These are phyloP conservation scores for Paspalum notatum DNA, from an alignment of 176 grass and related monocot species.

Conservation along the genomic window DNA sequence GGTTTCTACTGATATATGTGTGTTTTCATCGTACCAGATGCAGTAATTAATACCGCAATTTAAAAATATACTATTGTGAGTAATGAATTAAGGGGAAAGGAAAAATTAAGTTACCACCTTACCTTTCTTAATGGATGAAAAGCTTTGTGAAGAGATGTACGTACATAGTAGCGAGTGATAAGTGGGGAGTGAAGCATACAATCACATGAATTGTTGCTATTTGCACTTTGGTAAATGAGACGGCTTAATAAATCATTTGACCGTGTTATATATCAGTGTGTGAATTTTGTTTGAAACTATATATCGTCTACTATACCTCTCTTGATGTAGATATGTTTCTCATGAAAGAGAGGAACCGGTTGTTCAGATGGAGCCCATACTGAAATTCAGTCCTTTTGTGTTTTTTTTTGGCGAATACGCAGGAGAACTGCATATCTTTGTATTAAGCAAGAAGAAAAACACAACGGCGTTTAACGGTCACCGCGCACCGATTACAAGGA, in stretches of 20 bases:
- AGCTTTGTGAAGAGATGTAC: conserved; percentile 29
- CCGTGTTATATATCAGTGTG: conserved; percentile 2
- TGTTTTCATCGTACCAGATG: background rate
- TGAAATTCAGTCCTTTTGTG: too few relatives aligned
- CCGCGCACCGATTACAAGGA: too few relatives aligned
- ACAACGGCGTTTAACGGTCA: too few relatives aligned
- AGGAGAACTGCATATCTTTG: too few relatives aligned
- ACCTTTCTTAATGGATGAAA: conserved; percentile 16
- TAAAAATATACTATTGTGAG: conserved; percentile 26
- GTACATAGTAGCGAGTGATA: conserved; percentile 28
- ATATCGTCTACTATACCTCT: background rate
- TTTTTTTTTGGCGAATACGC: too few relatives aligned
- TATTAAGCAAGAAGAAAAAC: too few relatives aligned
- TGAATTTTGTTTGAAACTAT: background rate
- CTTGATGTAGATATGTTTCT: background rate
- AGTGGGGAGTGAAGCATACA: conserved; percentile 17
- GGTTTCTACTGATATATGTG: conserved; percentile 64
- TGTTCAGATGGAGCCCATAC: background rate
- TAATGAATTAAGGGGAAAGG: background rate
- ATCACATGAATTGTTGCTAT: conserved; percentile 29
- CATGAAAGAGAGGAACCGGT: background rate
- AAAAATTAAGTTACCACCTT: background rate
- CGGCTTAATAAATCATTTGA: conserved; percentile 37
- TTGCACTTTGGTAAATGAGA: background rate
- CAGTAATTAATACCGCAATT: background rate